Evolutionary conservation across 176 grass and related monocot genomes (phyloP), one percentile per base, ranked within the genome.

Genomic region (Chloris gayana): DNA sequence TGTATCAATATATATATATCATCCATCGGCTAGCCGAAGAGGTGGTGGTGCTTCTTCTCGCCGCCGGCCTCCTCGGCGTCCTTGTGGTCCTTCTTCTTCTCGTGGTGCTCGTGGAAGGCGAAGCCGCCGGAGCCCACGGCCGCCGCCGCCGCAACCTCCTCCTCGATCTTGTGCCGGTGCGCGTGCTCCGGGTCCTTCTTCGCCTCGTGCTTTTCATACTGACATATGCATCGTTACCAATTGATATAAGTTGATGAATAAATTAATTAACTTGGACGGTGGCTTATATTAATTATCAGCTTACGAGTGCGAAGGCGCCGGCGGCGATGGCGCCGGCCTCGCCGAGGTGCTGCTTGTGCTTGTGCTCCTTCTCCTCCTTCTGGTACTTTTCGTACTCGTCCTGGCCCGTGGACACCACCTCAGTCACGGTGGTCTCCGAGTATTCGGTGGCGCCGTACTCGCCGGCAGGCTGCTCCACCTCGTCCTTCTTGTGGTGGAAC

Each of bases 101-200:
- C 87, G 58, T 93, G 91, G 80, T 90, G 91, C 90, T 92, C 87
- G 45, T 92, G 90, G 75, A 92, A 92, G 17, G 80, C 90, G 64
- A 73, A 89, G n/a, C 90, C 90, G 21, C 87, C 90, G 38, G 86
- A 60, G 3, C 90, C 90, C 4, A 87, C 87, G 39, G 80, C 84
- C 13, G 80, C 84, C 8, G 81, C 84, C 15, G 87, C 91, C 2
- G 91, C 87, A 18, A 93, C 6, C 60, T 85, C 91, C 81, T 93
- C 91, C 87, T 87, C 87, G 47, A 93, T 85, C 84, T 90, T 93
- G 84, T 93, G 91, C 35, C 69, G 77, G 54, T 81, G 81, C 17
- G 84, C 84, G 76, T 93, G 70, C 72, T 90, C 91, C 17, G 84
- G 84, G 67, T 93, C 91, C 82, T 93, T 93, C 77, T 93, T 93